Evolutionary conservation across 1,284 basidiomycete species (phyloP), one percentile per base, ranked within the genome.

Genomic region (Exsudoporus floridanus): DNA sequence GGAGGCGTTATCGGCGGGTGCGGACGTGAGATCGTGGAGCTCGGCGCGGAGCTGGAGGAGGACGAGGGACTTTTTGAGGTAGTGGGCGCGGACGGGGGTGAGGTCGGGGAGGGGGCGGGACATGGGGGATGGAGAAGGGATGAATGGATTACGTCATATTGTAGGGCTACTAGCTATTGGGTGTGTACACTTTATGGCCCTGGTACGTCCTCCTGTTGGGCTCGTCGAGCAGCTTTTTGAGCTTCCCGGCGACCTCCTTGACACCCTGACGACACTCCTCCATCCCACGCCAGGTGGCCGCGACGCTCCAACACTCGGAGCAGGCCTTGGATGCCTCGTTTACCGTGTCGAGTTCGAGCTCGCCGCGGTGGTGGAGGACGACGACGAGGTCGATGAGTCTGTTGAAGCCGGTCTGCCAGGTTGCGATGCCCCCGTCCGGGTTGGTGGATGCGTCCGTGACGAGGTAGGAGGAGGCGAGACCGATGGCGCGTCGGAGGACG

Each of bases 31-130:
- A 37, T 79, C 75, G 54, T 83, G 77, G 50, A 97, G 79, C 71
- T 98, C 95, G 34, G 77, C 75, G 58, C 77, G 73, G 58, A 96
- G 86, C 70, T 98, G 87, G 39, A 97, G 83, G 59, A 89, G 84
- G 41, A 98, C 82, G 49, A 98, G 84, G n/a, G 89, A 81, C 72
- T 96, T 95, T 76, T 97, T 98, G 67, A 98, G 88, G 71, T 98
- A 98, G 67, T 98, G 94, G 1, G 93, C 92, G 36, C 93, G 85
- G 28, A 94, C 73, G 5, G 94, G 90, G 0, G 91, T 92, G 43
- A 96, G 78, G 46, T 14, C 35, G 18, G 60, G 54, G 27, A 45
- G 48, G 14, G 57, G 18, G 45, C 12, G 37, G 53, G 41, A 38
- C 47, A 57, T 52, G 42, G 39, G 2, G 25, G 23, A 27, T 8